Evolutionary conservation across 371 early-diverging fungal species (phyloP).

Genomic region (Syncephalastrum racemosum): DNA sequence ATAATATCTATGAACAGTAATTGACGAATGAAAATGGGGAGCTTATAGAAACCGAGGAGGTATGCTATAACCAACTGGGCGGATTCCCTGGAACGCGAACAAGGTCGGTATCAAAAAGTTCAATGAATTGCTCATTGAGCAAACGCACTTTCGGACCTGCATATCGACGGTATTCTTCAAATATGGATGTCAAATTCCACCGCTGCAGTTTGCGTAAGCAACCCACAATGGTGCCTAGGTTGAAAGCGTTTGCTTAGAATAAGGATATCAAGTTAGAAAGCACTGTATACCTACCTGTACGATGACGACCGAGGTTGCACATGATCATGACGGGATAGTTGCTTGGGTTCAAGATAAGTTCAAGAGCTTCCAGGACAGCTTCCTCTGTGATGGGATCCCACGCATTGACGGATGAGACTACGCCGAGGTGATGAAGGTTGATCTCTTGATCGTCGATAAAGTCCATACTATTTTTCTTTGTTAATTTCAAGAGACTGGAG

Average conservation of each 20-base stretch:
- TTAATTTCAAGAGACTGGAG: too few relatives aligned
- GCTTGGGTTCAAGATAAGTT: constrained; percentile 81
- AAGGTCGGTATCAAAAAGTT: constrained; percentile 94
- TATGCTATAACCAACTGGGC: constrained; percentile 77
- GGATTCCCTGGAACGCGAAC: constrained; percentile 78
- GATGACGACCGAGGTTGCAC: constrained; percentile 96
- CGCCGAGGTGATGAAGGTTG: constrained; percentile 81
- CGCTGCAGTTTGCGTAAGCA: constrained; percentile 95
- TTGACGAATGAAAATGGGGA: not conserved
- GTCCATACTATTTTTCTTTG: constrained; percentile 60
- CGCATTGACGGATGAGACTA: constrained; percentile 79
- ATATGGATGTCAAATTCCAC: constrained; percentile 97
- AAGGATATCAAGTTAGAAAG: not conserved
- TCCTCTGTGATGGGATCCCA: constrained; percentile 97
- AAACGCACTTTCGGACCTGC: constrained; percentile 95
- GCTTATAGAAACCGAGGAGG: not conserved
- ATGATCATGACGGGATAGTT: constrained; percentile 96
- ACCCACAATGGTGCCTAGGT: constrained; percentile 89
- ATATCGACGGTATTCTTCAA: constrained; percentile 96
- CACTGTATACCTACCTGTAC: constrained; percentile 72
- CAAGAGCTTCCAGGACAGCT: constrained; percentile 89
- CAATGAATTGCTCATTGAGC: constrained; percentile 93
- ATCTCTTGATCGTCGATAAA: constrained; percentile 98
- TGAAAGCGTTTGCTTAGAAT: not conserved
- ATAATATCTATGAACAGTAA: too few relatives aligned